These are phyloP conservation scores for Oenanthe sinensis DNA, from an alignment of 129 eudicot genomes.

Conservation along the genomic window DNA sequence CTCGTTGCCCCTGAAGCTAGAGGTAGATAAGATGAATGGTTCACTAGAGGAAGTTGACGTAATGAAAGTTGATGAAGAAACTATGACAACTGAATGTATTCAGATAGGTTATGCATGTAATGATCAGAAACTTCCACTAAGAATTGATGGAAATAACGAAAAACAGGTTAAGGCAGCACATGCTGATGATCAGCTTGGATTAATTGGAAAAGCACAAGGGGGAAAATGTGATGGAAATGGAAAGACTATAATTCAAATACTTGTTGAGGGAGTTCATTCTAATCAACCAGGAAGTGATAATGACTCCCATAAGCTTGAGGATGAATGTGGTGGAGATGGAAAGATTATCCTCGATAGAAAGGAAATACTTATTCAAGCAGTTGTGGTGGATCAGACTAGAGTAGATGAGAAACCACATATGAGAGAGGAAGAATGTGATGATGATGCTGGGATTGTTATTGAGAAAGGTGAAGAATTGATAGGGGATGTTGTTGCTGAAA, in stretches of 20 bases:
- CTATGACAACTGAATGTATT: neutral
- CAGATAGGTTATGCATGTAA: neutral
- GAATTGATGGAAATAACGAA: neutral
- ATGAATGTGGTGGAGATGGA: neutral
- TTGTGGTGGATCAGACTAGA: neutral
- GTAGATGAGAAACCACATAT: neutral
- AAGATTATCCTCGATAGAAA: neutral
- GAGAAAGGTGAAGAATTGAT: conserved; percentile 17
- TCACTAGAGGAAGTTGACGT: conserved; percentile 2
- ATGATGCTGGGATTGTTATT: conserved; percentile 11
- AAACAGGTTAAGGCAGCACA: neutral
- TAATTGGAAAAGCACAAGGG: neutral
- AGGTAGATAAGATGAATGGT: neutral
- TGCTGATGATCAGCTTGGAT: neutral
- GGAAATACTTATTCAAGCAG: neutral
- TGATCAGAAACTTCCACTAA: neutral
- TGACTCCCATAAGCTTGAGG: neutral
- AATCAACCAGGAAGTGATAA: neutral
- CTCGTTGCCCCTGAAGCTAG: neutral
- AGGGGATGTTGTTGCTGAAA: conserved; percentile 1
- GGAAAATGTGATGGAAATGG: neutral
- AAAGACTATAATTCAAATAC: neutral
- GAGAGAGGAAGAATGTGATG: conserved; percentile 1
- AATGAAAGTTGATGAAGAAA: neutral
- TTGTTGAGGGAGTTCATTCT: neutral